Evolutionary conservation across 2,329 filamentous ascomycete genomes (phyloP).

Genomic region (Cercospora sojina): DNA sequence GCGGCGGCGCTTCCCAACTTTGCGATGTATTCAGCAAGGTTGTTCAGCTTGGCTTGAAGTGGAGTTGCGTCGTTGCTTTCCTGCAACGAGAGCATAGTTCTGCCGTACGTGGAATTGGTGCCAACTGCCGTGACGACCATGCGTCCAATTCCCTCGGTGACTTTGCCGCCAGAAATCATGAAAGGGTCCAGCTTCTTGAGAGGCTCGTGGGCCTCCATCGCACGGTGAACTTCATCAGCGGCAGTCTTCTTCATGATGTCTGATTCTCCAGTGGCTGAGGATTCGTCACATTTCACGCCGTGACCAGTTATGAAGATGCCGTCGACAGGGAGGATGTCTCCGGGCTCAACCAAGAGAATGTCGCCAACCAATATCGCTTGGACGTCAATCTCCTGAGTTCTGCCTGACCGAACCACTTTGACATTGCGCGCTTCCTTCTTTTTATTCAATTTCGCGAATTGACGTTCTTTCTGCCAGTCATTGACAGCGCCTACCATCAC

Average conservation of each 20-base stretch:
- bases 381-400: slow-evolving; percentile 66
- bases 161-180: slow-evolving; percentile 81
- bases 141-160: slow-evolving; percentile 71
- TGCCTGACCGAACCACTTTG: slow-evolving; percentile 74
- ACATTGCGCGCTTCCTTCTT: slow-evolving; percentile 75
- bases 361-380: slow-evolving; percentile 73
- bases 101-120: slow-evolving; percentile 71
- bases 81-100: slow-evolving; percentile 74
- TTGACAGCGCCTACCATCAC: slow-evolving; percentile 75
- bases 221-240: slow-evolving; percentile 64
- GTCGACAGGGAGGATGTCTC: slow-evolving; percentile 70
- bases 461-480: slow-evolving; percentile 78
- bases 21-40: slow-evolving; percentile 76
- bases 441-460: slow-evolving; percentile 76
- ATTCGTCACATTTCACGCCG: slow-evolving; percentile 71
- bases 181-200: slow-evolving; percentile 74
- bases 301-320: slow-evolving; percentile 69
- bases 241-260: slow-evolving; percentile 67
- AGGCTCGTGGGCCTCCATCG: slow-evolving; percentile 61
- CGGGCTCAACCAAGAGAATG: slow-evolving; percentile 69
- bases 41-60: slow-evolving; percentile 73
- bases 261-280: slow-evolving; percentile 73
- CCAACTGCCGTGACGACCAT: slow-evolving; percentile 75
- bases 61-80: slow-evolving; percentile 77
- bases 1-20: slow-evolving; percentile 75